A percentile compares a stretch with the other conserved stretches of the same genome.
phyloP scores from a whole-genome alignment of 805 yeast species.

The Sungouiella blattae region DNA sequence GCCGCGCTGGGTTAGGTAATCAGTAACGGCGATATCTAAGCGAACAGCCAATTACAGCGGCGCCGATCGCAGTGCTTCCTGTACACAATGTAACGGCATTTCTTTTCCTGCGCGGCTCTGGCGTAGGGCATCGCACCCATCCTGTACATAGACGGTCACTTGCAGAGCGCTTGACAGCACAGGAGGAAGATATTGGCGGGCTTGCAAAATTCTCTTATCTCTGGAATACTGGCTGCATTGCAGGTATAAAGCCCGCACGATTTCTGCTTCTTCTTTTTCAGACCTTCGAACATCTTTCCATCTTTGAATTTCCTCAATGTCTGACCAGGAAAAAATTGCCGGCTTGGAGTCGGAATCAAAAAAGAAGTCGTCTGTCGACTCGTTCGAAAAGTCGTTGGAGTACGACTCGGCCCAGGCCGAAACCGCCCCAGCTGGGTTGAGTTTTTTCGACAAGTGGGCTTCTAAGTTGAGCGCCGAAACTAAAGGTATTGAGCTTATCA shows the following conservation, averaged over 20 bases:
- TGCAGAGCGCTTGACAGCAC: neutral
- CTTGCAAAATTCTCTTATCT: neutral
- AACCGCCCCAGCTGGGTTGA: constrained; percentile 21
- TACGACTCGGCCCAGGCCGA: constrained; percentile 25
- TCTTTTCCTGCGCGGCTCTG: neutral
- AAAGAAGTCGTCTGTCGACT: constrained; percentile 22
- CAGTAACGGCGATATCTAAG: neutral
- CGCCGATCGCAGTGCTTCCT: neutral
- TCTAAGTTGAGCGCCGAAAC: constrained; percentile 39
- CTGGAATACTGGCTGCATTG: too few species aligned
- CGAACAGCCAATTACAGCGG: neutral
- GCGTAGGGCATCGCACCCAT: neutral
- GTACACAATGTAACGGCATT: neutral
- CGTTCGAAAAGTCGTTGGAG: constrained; percentile 24
- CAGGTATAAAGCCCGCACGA: neutral
- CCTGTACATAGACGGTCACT: neutral
- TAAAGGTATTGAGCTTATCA: constrained; percentile 77
- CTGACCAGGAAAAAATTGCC: constrained; percentile 11
- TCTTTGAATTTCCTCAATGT: constrained; percentile 7
- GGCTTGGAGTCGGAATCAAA: constrained; percentile 5
- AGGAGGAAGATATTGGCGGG: neutral
- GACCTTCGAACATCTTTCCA: too few species aligned
- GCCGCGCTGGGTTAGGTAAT: neutral
- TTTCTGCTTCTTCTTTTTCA: constrained; percentile 1
- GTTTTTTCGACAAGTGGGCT: constrained; percentile 31